These are phyloP conservation scores for Monilinia polystroma DNA, from an alignment of 2,329 filamentous ascomycete genomes.

Conservation along the genomic window DNA sequence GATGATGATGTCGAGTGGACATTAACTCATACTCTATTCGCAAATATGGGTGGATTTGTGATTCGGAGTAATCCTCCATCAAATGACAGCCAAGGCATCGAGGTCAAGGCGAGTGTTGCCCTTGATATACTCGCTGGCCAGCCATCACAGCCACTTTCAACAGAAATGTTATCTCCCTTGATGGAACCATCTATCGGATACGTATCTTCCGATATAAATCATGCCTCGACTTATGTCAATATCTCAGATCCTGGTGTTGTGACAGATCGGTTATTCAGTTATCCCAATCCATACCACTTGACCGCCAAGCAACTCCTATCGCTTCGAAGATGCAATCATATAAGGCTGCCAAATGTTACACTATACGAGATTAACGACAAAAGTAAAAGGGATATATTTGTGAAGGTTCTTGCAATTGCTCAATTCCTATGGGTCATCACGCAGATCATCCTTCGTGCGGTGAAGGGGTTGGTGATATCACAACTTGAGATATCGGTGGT, in stretches of 20 bases:
- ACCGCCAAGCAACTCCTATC: conserved; percentile 12
- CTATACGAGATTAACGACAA: conserved; percentile 50
- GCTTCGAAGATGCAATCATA: conserved; percentile 15
- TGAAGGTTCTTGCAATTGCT: conserved; percentile 15
- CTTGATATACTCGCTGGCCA: conserved; percentile 1
- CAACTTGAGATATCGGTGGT: conserved; percentile 20
- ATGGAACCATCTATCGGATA: conserved; percentile 1
- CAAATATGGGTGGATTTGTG: conserved; percentile 30
- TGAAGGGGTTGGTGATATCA: neutral
- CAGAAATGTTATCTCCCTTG: neutral
- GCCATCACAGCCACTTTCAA: neutral
- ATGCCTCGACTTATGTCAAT: neutral
- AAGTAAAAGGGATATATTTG: conserved; percentile 42
- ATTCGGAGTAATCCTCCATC: conserved; percentile 13
- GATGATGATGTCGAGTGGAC: conserved; percentile 26
- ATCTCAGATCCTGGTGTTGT: neutral
- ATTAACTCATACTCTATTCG: conserved; percentile 27
- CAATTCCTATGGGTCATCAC: conserved; percentile 27
- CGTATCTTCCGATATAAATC: neutral
- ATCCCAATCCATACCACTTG: conserved; percentile 16
- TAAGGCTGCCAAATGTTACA: conserved; percentile 40
- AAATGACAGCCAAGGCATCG: conserved; percentile 2
- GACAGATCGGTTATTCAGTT: neutral
- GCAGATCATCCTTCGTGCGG: conserved; percentile 1
- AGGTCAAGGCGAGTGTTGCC: neutral